A percentile compares a stretch with the other conserved stretches of the same genome.
phyloP scores from a whole-genome alignment of 768 basidiomycete species.

The Boletus rubropictus region DNA sequence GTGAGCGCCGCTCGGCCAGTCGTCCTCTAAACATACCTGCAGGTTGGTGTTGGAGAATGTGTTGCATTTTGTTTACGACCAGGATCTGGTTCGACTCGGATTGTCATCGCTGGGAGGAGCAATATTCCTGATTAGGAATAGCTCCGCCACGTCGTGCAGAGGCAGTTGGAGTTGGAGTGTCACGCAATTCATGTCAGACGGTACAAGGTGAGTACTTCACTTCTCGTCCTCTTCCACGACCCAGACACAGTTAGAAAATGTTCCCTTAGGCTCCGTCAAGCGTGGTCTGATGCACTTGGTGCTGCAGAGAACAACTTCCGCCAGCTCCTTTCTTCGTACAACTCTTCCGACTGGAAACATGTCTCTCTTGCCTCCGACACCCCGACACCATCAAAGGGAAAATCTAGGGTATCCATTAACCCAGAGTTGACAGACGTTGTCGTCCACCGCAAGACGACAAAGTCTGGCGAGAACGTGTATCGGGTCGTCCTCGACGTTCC shows the following conservation, averaged over 20 bases:
- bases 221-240: background rate
- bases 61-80: background rate
- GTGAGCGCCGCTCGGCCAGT: slow-evolving; percentile 4
- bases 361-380: slow-evolving; percentile 46
- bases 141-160: slow-evolving; percentile 1
- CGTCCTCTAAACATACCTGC: slow-evolving; percentile 7
- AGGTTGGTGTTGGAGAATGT: background rate
- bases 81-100: background rate
- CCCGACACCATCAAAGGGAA: slow-evolving; percentile 51
- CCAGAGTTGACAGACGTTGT: slow-evolving; percentile 69
- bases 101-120: slow-evolving; percentile 1
- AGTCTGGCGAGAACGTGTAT: slow-evolving; percentile 72
- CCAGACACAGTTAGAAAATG: background rate
- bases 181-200: slow-evolving; percentile 45
- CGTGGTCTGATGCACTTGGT: slow-evolving; percentile 73
- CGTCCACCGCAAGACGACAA: slow-evolving; percentile 67
- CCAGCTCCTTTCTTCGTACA: slow-evolving; percentile 65
- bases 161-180: background rate
- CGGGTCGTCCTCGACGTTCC: slow-evolving; percentile 78
- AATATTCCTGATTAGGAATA: slow-evolving; percentile 5
- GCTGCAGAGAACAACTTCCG: slow-evolving; percentile 75
- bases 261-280: slow-evolving; percentile 64
- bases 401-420: slow-evolving; percentile 43
- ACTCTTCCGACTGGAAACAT: slow-evolving; percentile 76
- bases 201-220: slow-evolving; percentile 43